phyloP scores from a whole-genome alignment of 345 rosid genomes.

The Citrus hindsii region DNA sequence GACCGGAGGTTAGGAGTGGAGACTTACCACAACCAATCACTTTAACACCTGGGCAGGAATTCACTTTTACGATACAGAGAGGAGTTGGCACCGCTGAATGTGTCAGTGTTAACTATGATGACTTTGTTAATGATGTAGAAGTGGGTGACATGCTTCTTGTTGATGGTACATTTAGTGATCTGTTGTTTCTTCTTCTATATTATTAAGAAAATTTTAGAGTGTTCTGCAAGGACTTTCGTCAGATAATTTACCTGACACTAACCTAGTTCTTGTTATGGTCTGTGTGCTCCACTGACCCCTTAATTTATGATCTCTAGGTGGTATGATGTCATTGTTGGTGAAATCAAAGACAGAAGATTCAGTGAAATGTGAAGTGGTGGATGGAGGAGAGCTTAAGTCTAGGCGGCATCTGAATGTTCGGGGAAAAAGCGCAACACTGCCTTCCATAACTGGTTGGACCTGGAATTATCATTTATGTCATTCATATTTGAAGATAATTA shows the following conservation, averaged over 20 bases:
- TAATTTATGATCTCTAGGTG: constrained; percentile 50
- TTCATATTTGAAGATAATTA: neutral
- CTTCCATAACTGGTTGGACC: constrained; percentile 85
- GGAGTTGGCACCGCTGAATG: constrained; percentile 84
- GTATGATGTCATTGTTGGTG: constrained; percentile 95
- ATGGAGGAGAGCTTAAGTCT: constrained; percentile 99
- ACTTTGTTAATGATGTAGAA: constrained; percentile 91
- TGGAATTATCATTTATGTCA: constrained; percentile 1
- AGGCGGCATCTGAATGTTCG: constrained; percentile 96
- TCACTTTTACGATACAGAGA: constrained; percentile 86
- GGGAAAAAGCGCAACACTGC: constrained; percentile 95
- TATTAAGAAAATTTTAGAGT: neutral
- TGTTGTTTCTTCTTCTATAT: neutral
- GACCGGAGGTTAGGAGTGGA: constrained; percentile 98
- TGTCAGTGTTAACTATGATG: constrained; percentile 97
- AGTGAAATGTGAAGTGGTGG: constrained; percentile 89
- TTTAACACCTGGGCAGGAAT: constrained; percentile 76
- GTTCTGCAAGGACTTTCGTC: neutral
- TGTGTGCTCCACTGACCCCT: constrained; percentile 11
- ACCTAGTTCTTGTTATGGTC: neutral
- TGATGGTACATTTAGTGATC: constrained; percentile 63
- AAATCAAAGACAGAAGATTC: constrained; percentile 94
- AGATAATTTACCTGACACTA: neutral
- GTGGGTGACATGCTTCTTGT: constrained; percentile 97
- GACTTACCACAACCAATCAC: constrained; percentile 92